Evolutionary conservation across 139 green algal genomes (phyloP), one percentile per base, ranked within the genome.

Genomic region (Chlamydomonas sp.): DNA sequence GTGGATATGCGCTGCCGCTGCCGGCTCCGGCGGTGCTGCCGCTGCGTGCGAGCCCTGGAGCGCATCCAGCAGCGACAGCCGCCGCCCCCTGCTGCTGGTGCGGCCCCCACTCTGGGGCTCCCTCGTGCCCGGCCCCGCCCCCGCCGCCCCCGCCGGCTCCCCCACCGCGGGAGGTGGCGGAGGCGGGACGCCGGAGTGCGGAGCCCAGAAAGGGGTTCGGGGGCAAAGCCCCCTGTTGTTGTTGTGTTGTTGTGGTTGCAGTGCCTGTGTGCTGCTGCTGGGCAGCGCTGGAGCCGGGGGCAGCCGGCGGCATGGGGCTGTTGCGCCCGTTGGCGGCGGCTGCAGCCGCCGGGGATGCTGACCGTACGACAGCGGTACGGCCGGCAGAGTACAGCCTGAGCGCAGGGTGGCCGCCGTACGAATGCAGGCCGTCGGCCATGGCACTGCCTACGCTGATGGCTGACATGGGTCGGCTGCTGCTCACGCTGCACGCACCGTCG

Each of bases 151-250:
- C 69, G 69, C 17, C 18, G 4, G 31, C 10, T 6, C 9, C 69
- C 17, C 17, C 17, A 18, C 1, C 80, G 67, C 80, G 67, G 58
- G 81, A 79, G 60, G 82, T 57, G 60, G 82, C 82, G 58, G 82
- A 86, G 71, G 82, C 78, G 71, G 82, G 82, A 20, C 84, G 67
- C 31, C 59, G 64, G 17, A 62, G 17, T 64, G 16, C 64, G 49
- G 1, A 5, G 2, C 82, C 82, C 49, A 86, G 84, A 89, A 89
- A 89, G 84, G 84, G 84, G 67, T 89, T 17, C 84, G 78, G 84
- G 84, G 84, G 84, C 84, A 89, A 84, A 89, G 84, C 84, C 84
- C 84, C 84, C 84, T 77, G 64, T 77, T 77, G 74, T 78, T 82
- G 74, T 84, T 31, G 61, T 88, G 20, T 68, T 86, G 68, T 20